Conservation (phyloP, 371 early-diverging fungal genomes). For the Actinomucor elegans region DNA sequence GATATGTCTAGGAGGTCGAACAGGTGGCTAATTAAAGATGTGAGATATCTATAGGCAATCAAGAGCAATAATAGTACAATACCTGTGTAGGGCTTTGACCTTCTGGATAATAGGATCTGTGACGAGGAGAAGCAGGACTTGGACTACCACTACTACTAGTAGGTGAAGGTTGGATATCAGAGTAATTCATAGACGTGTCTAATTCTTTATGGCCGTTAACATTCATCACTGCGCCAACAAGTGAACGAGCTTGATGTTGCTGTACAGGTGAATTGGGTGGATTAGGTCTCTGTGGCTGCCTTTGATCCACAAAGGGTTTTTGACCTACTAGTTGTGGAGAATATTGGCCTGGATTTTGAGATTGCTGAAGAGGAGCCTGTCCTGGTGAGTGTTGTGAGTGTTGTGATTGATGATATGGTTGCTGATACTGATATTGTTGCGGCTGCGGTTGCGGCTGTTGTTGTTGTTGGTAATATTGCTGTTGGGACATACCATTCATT, state of each 20-base stretch:
- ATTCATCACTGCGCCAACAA: background rate
- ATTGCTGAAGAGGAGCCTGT: background rate
- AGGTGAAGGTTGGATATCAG: conserved; percentile 1
- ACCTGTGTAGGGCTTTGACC: conserved; percentile 13
- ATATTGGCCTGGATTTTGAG: conserved; percentile 1
- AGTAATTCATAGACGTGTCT: background rate
- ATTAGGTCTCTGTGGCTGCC: background rate
- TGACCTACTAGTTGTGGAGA: background rate
- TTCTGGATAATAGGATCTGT: conserved; percentile 20
- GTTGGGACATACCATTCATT: background rate
- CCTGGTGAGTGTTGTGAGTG: background rate
- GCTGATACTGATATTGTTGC: conserved; percentile 1
- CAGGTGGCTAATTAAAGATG: conserved; percentile 13
- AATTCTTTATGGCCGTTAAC: conserved; percentile 1
- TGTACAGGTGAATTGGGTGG: background rate
- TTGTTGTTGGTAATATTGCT: conserved; percentile 24
- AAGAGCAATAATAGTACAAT: too few relatives aligned
- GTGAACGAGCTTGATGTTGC: conserved; percentile 2
- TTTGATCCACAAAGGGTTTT: background rate
- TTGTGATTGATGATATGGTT: background rate
- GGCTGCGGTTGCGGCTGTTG: conserved; percentile 14
- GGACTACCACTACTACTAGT: background rate
- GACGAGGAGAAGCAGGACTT: conserved; percentile 10
- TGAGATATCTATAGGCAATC: too few relatives aligned
- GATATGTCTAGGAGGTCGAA: conserved; percentile 42